Base-by-base conservation (phyloP, 371 early-diverging fungal species). In the Nosema muscidifuracis region DNA sequence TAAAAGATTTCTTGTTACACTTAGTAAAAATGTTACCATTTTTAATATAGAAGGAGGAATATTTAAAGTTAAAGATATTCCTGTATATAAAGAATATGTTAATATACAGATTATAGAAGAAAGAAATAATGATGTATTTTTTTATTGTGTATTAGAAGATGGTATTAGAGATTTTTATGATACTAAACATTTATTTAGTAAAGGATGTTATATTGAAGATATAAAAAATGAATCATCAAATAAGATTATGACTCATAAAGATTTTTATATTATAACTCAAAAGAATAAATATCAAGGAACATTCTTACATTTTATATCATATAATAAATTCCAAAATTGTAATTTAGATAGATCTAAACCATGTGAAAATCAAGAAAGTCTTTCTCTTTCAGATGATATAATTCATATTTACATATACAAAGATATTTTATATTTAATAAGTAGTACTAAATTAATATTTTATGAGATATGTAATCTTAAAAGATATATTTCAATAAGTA, bases 141-240 rank as follows among this genome's bases (percentile, higher is more conserved):
- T 79, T 55, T 76, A 65, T 51, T 44, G 60, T 24, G 42, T 76
- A 12, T 33, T 20, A 13, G 22, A 13, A 3, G 60, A 70, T 50
- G 79, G 79, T 2, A 34, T 42, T 4, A 75, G 79, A 33, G 77
- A 76, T 53, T 76, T 76, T 44, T 79, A 61, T 36, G 66, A 63
- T 22, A 40, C 62, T 12, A 53, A 60, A 28, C 57, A 63, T n/a
- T 42, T 75, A 10, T 53, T 65, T 44, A 75, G 43, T 1, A 64
- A 65, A 44, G 42, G 16, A 24, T 58, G 36, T 26, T 55, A 40
- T 28, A 53, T 55, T 55, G 64, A 62, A 15, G 69, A 60, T 15
- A 61, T 57, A 31, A 47, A 42, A 1, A 47, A 72, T 36, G 51
- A 56, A 24, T 30, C 63, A 36, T 60, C 43, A 24, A 51, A 51